Evolutionary conservation across 306 rosid genomes (phyloP).

Genomic region (Elaeagnus macrophylla): DNA sequence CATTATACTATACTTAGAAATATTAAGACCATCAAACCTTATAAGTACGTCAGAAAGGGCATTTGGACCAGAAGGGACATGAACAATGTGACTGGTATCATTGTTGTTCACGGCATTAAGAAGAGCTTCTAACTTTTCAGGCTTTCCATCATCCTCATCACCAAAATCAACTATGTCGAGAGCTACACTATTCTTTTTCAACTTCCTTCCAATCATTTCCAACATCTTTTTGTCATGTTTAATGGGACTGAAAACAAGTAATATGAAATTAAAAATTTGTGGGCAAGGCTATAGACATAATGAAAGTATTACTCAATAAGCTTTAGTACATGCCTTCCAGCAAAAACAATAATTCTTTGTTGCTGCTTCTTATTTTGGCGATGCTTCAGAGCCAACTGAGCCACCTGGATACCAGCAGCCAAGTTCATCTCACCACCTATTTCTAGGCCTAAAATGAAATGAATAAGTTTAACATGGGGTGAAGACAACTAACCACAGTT

Average conservation of each 20-base stretch:
- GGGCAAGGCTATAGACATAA: conserved; percentile 2
- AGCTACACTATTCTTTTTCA: conserved; percentile 88
- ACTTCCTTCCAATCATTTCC: conserved; percentile 79
- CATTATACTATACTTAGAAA: neutral
- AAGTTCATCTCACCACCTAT: conserved; percentile 91
- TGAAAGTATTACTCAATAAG: conserved; percentile 6
- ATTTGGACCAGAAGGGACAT: conserved; percentile 47
- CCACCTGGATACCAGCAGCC: conserved; percentile 93
- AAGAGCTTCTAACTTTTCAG: conserved; percentile 78
- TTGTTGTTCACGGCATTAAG: conserved; percentile 75
- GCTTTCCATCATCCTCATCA: conserved; percentile 81
- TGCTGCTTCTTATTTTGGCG: conserved; percentile 98
- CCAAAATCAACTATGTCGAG: conserved; percentile 85
- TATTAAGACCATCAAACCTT: conserved; percentile 35
- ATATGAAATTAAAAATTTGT: conserved; percentile 7
- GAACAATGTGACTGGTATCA: conserved; percentile 62
- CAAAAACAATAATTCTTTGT: conserved; percentile 85
- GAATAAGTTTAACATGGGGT: neutral
- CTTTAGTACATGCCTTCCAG: conserved; percentile 54
- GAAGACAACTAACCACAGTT: neutral
- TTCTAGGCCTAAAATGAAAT: conserved; percentile 53
- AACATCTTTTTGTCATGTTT: conserved; percentile 69
- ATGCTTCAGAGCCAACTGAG: conserved; percentile 95
- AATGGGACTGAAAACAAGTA: conserved; percentile 41
- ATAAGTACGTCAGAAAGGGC: conserved; percentile 58